Percentiles rank a stretch among this genome's conserved stretches.
phyloP scores from a whole-genome alignment of 495 filamentous ascomycete species.

The Trypethelium eluteriae region DNA sequence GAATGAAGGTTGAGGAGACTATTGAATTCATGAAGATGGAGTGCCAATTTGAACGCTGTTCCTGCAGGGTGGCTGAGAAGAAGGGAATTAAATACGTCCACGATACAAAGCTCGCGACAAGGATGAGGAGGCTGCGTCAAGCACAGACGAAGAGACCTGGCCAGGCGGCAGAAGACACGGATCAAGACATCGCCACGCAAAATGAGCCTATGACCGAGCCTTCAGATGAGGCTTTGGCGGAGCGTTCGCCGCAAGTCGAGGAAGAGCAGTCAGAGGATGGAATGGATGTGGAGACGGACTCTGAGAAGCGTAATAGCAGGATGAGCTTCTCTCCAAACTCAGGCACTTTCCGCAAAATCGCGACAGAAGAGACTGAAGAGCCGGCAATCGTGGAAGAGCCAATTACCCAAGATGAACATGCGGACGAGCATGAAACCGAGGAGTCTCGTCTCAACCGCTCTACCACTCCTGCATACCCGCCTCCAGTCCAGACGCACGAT shows the following conservation, averaged over 20 bases:
- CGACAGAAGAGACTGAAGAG: slow-evolving; percentile 15
- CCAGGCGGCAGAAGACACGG: neutral
- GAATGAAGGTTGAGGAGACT: slow-evolving; percentile 60
- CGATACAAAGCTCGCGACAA: slow-evolving; percentile 31
- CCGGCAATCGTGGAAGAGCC: neutral
- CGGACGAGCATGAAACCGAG: neutral
- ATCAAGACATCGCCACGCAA: slow-evolving; percentile 12
- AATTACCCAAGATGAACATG: neutral
- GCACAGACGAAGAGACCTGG: neutral
- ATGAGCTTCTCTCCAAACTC: slow-evolving; percentile 31
- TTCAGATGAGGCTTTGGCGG: neutral
- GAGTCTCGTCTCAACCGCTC: neutral
- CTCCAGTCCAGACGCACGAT: neutral
- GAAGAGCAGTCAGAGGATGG: neutral
- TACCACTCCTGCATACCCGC: slow-evolving; percentile 3
- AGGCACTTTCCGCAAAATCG: slow-evolving; percentile 26
- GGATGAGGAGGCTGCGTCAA: neutral
- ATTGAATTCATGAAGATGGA: slow-evolving; percentile 77
- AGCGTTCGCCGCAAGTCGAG: neutral
- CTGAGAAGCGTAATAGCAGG: neutral
- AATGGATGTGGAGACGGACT: neutral
- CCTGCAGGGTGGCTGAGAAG: slow-evolving; percentile 51
- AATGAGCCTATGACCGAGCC: neutral
- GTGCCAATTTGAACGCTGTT: slow-evolving; percentile 66
- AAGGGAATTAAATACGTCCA: slow-evolving; percentile 46